These are phyloP conservation scores for Simplicillium sp. DNA, from an alignment of 2,329 filamentous ascomycete genomes.

Conservation along the genomic window DNA sequence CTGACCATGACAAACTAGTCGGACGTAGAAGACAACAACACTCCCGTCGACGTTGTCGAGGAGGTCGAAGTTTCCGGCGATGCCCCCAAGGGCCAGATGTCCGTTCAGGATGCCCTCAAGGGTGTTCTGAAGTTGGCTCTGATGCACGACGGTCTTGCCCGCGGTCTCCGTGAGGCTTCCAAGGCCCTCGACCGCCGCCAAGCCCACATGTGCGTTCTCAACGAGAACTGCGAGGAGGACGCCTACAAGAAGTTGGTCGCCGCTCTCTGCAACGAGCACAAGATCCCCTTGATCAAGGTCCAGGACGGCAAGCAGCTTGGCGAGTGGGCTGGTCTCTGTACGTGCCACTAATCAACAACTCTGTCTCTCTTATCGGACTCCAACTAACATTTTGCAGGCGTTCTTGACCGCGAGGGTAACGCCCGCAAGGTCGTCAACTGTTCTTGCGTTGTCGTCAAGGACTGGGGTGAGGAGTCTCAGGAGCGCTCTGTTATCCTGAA, in stretches of 20 bases:
- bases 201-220: slow-evolving; percentile 99
- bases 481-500: slow-evolving; percentile 98
- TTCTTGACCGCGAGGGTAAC: slow-evolving; percentile 98
- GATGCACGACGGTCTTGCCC: slow-evolving; percentile 98
- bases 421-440: slow-evolving; percentile 99
- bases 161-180: slow-evolving; percentile 94
- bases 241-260: slow-evolving; percentile 99
- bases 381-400: slow-evolving; percentile 50
- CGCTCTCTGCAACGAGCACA: slow-evolving; percentile 97
- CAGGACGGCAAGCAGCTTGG: slow-evolving; percentile 99
- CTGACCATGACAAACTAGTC: slow-evolving; percentile 48
- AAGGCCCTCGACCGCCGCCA: slow-evolving; percentile 98
- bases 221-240: slow-evolving; percentile 99
- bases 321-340: slow-evolving; percentile 99
- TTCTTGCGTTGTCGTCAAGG: slow-evolving; percentile 99
- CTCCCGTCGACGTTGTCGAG: slow-evolving; percentile 69
- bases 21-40: slow-evolving; percentile 99
- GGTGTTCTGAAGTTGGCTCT: slow-evolving; percentile 97
- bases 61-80: slow-evolving; percentile 97
- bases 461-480: slow-evolving; percentile 99
- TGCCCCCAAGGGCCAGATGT: slow-evolving; percentile 89
- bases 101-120: slow-evolving; percentile 96
- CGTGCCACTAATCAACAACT: slow-evolving; percentile 33
- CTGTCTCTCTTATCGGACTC: slow-evolving; percentile 9
- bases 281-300: slow-evolving; percentile 99